Evolutionary conservation across 345 rosid genomes (phyloP), one percentile per base, ranked within the genome.

Genomic region (Clausena lansium): DNA sequence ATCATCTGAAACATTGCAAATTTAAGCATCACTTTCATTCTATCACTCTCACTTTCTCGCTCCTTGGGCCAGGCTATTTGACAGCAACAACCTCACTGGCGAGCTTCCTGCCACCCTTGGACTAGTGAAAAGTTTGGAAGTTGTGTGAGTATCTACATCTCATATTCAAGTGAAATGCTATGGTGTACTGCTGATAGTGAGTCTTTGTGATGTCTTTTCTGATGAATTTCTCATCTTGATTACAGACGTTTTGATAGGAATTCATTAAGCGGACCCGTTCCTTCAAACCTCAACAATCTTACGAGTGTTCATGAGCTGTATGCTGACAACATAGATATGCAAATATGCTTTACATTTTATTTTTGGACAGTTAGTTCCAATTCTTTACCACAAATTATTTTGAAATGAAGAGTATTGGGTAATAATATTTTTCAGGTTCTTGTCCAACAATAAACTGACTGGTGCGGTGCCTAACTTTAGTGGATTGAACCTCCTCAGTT

Each of bases 221-320:
- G 28, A 33, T 57, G 50, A 28, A 55, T n/a, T 30, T 68, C 6
- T 78, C 30, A 5, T 80, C 32, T 84, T 73, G 79, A 14, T 64
- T 84, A 36, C 85, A 95, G 99, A 55, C 94, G 98, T 62, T 85
- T 96, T 65, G 98, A 94, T 75, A 76, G 81, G 78, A 94, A 92
- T 77, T 74, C 9, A 45, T 70, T 94, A 10, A 82, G 15, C 24
- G 92, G 91, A 35, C 7, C 55, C 61, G 82, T 90, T 75, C 98
- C 98, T 65, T 50, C 74, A 70, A 83, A 73, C 79, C 82, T 96
- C 79, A 87, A 80, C 84, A 87, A 86, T 78, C 98, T 89, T 74
- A 84, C 89, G 32, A 20, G 1, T 36, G 83, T 89, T 72, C 60
- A 67, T 0, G 94, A 88, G 75, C 74, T 96, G 98, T 96, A 88